Evolutionary conservation across 192 early-diverging fungal species (phyloP).

Genomic region (Anaeromyces robustus): DNA sequence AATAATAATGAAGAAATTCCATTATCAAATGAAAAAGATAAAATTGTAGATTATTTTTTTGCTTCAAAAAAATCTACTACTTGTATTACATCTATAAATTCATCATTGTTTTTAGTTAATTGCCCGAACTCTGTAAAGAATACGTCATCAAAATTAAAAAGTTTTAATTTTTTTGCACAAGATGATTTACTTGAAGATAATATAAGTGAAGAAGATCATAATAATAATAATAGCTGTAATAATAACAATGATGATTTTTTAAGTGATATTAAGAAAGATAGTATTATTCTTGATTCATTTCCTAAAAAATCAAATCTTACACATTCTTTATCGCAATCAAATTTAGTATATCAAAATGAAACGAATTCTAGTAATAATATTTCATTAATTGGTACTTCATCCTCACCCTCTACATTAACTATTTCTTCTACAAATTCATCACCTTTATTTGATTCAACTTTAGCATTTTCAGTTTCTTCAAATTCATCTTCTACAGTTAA

Average conservation of each 20-base stretch:
- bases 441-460: not conserved
- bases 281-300: accelerated
- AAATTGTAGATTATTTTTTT: not conserved
- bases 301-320: not conserved
- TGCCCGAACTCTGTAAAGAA: not conserved
- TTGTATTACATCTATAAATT: not conserved
- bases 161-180: not conserved
- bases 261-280: not conserved
- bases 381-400: not conserved
- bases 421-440: not conserved
- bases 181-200: not conserved
- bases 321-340: not conserved
- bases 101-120: not conserved
- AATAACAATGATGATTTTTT: not conserved
- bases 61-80: not conserved
- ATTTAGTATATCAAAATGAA: not conserved
- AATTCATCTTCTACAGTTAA: no score
- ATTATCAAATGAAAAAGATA: not conserved
- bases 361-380: not conserved
- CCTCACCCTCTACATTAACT: not conserved
- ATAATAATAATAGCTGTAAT: no score
- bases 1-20: no score
- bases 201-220: no score
- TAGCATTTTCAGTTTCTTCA: no score
- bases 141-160: not conserved